A percentile compares a stretch with the other conserved stretches of the same genome.
Conservation (phyloP, 2,329 filamentous ascomycete species). For the Penicillium sp. region DNA sequence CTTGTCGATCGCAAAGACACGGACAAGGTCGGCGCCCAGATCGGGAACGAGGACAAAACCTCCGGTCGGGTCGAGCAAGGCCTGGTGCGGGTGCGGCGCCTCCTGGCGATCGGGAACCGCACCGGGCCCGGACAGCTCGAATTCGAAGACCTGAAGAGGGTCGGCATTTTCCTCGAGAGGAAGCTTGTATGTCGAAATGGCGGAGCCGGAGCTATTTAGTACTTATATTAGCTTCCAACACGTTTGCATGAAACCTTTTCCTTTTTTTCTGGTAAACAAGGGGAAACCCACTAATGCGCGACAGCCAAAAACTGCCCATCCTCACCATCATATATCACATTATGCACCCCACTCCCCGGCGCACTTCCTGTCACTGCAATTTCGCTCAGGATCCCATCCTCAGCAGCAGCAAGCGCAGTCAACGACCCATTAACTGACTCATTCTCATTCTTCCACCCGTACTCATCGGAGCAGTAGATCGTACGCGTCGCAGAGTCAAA, state of each 20-base stretch:
- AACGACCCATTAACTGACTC: slow-evolving; percentile 37
- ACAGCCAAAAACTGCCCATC: slow-evolving; percentile 38
- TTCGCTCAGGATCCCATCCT: slow-evolving; percentile 29
- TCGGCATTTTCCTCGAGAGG: slow-evolving; percentile 26
- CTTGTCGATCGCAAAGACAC: slow-evolving; percentile 60
- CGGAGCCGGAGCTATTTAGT: slow-evolving; percentile 32
- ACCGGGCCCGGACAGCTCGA: slow-evolving; percentile 43
- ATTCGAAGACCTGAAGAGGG: slow-evolving; percentile 48
- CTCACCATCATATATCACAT: slow-evolving; percentile 36
- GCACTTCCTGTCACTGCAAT: slow-evolving; percentile 28
- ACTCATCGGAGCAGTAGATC: slow-evolving; percentile 44
- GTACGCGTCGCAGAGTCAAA: slow-evolving; percentile 31
- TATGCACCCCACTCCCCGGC: slow-evolving; percentile 39
- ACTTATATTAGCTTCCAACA: not conserved
- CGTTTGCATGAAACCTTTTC: not conserved
- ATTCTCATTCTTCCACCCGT: slow-evolving; percentile 30
- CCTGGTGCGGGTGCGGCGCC: slow-evolving; percentile 66
- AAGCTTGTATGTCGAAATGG: slow-evolving; percentile 40
- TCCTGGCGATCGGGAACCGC: slow-evolving; percentile 55
- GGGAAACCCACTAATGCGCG: slow-evolving; percentile 43
- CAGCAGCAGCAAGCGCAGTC: slow-evolving; percentile 28
- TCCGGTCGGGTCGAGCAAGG: slow-evolving; percentile 68
- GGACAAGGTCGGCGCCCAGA: slow-evolving; percentile 67
- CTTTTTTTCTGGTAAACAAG: not conserved
- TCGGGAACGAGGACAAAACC: slow-evolving; percentile 69